Conservation (phyloP, 148 eudicot genomes). For the Polygonum aviculare region DNA sequence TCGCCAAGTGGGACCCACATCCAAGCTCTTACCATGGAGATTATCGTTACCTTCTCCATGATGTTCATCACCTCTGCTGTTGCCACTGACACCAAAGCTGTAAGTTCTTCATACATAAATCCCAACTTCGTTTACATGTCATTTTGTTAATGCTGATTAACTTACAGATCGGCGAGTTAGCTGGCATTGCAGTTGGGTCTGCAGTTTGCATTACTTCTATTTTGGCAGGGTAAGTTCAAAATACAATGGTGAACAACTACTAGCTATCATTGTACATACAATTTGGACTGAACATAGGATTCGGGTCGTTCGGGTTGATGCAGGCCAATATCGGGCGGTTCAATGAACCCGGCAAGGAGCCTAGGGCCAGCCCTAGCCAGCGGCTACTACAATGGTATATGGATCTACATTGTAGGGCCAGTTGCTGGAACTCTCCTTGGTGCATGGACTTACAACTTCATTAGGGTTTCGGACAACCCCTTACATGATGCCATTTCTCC, state of each 20-base stretch:
- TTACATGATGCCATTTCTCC: background rate
- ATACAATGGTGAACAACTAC: too few species aligned
- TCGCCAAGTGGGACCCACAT: conserved; percentile 50
- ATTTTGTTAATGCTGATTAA: background rate
- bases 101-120: conserved; percentile 16
- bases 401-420: conserved; percentile 63
- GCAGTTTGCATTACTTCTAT: conserved; percentile 74
- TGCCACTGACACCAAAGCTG: conserved; percentile 64
- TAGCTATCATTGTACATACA: too few species aligned
- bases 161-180: conserved; percentile 41
- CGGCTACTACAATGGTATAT: conserved; percentile 38
- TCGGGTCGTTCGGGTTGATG: too few species aligned
- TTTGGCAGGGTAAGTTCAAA: conserved; percentile 45
- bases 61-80: conserved; percentile 68
- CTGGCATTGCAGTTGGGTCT: conserved; percentile 49
- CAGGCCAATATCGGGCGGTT: conserved; percentile 80
- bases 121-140: background rate
- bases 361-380: conserved; percentile 74
- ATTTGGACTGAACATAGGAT: too few species aligned
- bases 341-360: conserved; percentile 73
- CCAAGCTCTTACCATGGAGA: conserved; percentile 67
- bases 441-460: conserved; percentile 43
- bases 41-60: conserved; percentile 58
- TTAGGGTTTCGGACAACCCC: conserved; percentile 18
- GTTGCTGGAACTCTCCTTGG: conserved; percentile 41